These are phyloP conservation scores for Myxozyma vanderwaltii DNA, from an alignment of 805 yeast genomes.

Conservation along the genomic window DNA sequence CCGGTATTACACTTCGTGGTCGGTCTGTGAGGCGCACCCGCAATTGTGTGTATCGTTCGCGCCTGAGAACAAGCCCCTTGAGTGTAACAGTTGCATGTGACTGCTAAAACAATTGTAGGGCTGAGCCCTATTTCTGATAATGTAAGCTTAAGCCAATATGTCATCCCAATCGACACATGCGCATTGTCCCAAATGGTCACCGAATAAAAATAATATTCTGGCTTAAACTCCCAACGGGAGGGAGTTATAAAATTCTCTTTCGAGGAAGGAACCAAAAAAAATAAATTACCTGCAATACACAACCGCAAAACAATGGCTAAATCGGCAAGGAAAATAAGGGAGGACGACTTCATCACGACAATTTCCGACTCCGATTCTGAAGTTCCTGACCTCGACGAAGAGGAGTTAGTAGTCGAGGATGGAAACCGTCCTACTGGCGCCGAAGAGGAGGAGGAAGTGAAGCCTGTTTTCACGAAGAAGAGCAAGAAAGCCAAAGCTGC, in stretches of 20 bases:
- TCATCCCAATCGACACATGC: conserved; percentile 3
- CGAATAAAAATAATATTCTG: background rate
- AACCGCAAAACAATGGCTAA: conserved; percentile 25
- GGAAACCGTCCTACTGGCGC: conserved; percentile 7
- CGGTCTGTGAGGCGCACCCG: conserved; percentile 11
- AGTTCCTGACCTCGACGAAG: conserved; percentile 28
- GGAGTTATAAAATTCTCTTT: background rate
- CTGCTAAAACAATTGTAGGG: conserved; percentile 9
- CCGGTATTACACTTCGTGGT: background rate
- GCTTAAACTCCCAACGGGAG: conserved; percentile 1
- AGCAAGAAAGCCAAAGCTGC: background rate
- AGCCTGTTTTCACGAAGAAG: background rate
- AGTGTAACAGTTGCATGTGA: background rate
- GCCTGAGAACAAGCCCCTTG: conserved; percentile 9
- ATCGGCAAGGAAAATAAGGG: background rate
- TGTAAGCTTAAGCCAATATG: background rate
- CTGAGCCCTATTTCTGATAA: background rate
- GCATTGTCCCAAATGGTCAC: background rate
- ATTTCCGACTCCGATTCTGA: conserved; percentile 31
- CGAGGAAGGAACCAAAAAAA: no score
- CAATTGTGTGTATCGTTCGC: background rate
- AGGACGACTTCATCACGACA: conserved; percentile 27
- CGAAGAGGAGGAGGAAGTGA: conserved; percentile 13
- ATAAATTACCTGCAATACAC: no score
- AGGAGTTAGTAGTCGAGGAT: conserved; percentile 23